Conservation (phyloP, 495 filamentous ascomycete genomes). For the Neurospora terricola region DNA sequence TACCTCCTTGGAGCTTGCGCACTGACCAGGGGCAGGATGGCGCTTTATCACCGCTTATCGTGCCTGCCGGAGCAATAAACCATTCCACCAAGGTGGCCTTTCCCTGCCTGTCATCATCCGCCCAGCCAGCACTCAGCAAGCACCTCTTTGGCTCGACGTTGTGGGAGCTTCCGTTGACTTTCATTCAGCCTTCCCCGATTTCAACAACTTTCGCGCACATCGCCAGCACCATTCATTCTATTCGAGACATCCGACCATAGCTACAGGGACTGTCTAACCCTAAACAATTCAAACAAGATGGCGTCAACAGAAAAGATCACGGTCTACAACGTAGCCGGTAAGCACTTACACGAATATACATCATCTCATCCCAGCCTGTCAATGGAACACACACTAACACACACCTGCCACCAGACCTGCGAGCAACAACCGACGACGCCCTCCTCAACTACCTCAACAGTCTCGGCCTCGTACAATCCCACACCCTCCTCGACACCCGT, state of each 20-base stretch:
- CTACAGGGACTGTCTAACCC: background rate
- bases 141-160: background rate
- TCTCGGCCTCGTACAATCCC: constrained; percentile 70
- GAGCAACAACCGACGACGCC: constrained; percentile 92
- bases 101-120: background rate
- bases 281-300: constrained; percentile 20
- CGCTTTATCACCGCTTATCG: background rate
- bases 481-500: constrained; percentile 71
- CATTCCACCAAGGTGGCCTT: constrained; percentile 4
- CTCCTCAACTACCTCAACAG: constrained; percentile 84
- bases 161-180: background rate
- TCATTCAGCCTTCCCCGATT: background rate
- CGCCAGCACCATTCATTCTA: background rate
- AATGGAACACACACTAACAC: background rate
- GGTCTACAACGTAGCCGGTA: constrained; percentile 60
- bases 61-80: background rate
- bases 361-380: background rate
- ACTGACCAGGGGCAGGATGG: background rate
- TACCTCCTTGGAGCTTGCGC: background rate
- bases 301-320: constrained; percentile 47
- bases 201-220: background rate
- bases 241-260: background rate
- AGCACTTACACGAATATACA: background rate
- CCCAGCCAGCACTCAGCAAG: background rate
- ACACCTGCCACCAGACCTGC: constrained; percentile 56